phyloP scores from a whole-genome alignment of 2,329 filamentous ascomycete species.

The Ascochyta lentis region DNA sequence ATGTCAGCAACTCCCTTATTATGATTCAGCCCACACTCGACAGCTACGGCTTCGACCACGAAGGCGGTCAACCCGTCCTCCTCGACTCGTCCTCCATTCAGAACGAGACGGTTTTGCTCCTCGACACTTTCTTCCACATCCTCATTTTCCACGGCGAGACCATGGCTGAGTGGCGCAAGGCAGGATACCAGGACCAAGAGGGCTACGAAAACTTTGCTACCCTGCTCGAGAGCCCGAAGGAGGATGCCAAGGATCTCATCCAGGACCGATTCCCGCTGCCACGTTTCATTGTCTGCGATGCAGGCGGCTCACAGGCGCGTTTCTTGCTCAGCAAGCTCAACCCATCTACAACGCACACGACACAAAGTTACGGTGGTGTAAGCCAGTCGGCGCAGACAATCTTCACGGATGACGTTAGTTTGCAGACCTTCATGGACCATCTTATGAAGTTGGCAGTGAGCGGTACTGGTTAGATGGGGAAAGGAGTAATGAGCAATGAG shows the following conservation, averaged over 20 bases:
- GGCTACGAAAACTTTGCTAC: constrained; percentile 95
- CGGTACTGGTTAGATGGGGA: constrained; percentile 38
- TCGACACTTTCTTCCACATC: constrained; percentile 99
- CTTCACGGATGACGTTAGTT: constrained; percentile 96
- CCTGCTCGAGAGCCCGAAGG: constrained; percentile 90
- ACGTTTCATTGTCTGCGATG: constrained; percentile 97
- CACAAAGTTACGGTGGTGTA: constrained; percentile 87
- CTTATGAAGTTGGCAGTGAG: constrained; percentile 79
- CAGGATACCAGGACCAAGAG: constrained; percentile 96
- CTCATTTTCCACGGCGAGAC: constrained; percentile 99
- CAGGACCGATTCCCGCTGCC: constrained; percentile 97
- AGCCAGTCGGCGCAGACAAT: constrained; percentile 94
- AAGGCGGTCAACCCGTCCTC: constrained; percentile 89
- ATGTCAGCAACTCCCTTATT: constrained; percentile 93
- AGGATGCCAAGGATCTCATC: constrained; percentile 97
- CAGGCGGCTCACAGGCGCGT: constrained; percentile 96
- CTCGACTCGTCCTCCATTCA: constrained; percentile 97
- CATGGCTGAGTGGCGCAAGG: constrained; percentile 96
- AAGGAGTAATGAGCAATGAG: not conserved
- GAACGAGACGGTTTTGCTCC: constrained; percentile 86
- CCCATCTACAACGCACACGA: constrained; percentile 95
- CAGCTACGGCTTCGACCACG: constrained; percentile 95
- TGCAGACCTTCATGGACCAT: constrained; percentile 99
- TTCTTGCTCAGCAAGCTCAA: constrained; percentile 98
- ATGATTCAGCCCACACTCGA: constrained; percentile 99